These are phyloP conservation scores for Suhomyces coccinellae DNA, from an alignment of 1,139 yeast genomes.

Conservation along the genomic window DNA sequence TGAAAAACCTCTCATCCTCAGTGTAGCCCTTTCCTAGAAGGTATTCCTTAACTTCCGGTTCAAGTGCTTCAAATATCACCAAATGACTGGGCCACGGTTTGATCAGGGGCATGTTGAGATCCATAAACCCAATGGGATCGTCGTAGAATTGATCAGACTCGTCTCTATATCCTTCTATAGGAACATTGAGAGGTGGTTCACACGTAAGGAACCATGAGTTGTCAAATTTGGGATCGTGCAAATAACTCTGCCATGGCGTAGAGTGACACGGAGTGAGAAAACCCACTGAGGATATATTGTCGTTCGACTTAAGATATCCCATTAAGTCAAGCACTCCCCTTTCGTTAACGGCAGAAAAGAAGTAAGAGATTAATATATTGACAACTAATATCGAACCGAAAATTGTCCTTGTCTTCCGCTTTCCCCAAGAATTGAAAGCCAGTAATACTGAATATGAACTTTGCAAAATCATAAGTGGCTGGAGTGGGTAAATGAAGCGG, in stretches of 20 bases:
- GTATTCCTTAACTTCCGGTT: conserved; percentile 14
- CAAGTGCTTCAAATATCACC: conserved; percentile 68
- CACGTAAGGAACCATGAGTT: conserved; percentile 78
- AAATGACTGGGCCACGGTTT: conserved; percentile 67
- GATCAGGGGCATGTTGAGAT: conserved; percentile 16
- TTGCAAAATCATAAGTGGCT: conserved; percentile 57
- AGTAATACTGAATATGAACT: conserved; percentile 18
- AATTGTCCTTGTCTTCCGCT: background rate
- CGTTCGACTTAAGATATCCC: conserved; percentile 47
- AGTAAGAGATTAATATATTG: conserved; percentile 48
- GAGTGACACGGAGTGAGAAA: conserved; percentile 95
- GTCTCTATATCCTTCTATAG: conserved; percentile 59
- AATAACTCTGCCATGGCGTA: conserved; percentile 89
- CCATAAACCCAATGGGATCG: conserved; percentile 52
- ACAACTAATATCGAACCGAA: conserved; percentile 25
- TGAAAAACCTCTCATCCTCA: conserved; percentile 61
- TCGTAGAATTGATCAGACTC: conserved; percentile 84
- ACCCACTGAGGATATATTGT: conserved; percentile 56
- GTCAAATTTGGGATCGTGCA: conserved; percentile 57
- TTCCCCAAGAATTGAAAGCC: conserved; percentile 2
- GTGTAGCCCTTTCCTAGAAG: conserved; percentile 33
- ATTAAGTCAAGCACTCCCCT: conserved; percentile 79
- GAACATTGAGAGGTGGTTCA: conserved; percentile 75
- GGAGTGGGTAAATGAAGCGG: conserved; percentile 82
- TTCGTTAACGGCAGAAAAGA: conserved; percentile 71